Conservation (phyloP, 495 filamentous ascomycete species). For the Letharia lupina region DNA sequence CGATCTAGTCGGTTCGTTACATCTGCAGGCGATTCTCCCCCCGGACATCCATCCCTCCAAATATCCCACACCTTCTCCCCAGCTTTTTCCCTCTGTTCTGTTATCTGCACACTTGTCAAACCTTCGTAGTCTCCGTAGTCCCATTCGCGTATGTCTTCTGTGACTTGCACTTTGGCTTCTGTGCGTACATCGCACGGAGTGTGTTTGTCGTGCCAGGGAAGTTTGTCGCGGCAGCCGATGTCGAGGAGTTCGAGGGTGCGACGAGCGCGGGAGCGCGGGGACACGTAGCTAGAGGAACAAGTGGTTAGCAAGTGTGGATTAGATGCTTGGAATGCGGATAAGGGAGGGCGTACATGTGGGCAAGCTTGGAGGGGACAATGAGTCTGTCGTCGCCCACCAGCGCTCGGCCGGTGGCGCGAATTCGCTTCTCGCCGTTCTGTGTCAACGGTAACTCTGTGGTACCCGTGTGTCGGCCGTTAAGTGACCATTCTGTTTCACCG, state of each 20-base stretch:
- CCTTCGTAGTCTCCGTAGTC: slow-evolving; percentile 96
- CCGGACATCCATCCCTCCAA: slow-evolving; percentile 37
- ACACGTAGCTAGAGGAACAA: slow-evolving; percentile 58
- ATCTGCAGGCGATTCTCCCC: slow-evolving; percentile 58
- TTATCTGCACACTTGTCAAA: slow-evolving; percentile 66
- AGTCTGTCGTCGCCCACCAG: slow-evolving; percentile 77
- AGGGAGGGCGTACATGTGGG: slow-evolving; percentile 52
- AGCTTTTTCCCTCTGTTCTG: slow-evolving; percentile 42
- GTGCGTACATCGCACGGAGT: slow-evolving; percentile 38
- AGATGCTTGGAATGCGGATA: background rate
- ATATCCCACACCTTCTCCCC: slow-evolving; percentile 34
- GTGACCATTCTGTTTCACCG: slow-evolving; percentile 94
- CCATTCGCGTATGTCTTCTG: slow-evolving; percentile 82
- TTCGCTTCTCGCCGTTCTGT: slow-evolving; percentile 73
- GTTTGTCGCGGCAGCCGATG: slow-evolving; percentile 44
- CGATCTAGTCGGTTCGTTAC: slow-evolving; percentile 61
- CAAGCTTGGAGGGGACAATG: slow-evolving; percentile 74
- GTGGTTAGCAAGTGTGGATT: background rate
- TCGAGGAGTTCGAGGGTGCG: slow-evolving; percentile 77
- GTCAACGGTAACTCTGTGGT: slow-evolving; percentile 81
- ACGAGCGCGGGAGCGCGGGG: slow-evolving; percentile 77
- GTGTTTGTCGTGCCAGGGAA: slow-evolving; percentile 47
- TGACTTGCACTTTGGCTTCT: slow-evolving; percentile 53
- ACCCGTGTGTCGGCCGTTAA: slow-evolving; percentile 87
- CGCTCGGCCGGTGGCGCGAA: slow-evolving; percentile 71